These are phyloP conservation scores for Colletotrichum zoysiae DNA, from an alignment of 2,329 filamentous ascomycete species.

Conservation along the genomic window DNA sequence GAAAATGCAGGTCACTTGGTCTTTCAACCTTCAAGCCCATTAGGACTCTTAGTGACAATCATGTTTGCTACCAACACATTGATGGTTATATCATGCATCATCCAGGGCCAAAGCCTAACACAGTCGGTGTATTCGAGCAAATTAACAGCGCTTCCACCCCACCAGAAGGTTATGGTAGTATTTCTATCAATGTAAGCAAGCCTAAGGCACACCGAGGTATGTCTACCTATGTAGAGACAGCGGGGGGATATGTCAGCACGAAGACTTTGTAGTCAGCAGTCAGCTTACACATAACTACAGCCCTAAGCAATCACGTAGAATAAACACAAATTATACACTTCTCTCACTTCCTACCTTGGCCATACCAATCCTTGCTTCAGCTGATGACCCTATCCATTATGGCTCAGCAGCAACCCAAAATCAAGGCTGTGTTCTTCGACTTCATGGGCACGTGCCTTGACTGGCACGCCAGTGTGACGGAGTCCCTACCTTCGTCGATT, in stretches of 20 bases:
- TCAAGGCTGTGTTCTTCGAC: conserved; percentile 67
- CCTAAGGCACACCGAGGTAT: not conserved
- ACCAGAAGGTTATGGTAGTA: not conserved
- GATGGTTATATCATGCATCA: not conserved
- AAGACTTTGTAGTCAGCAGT: too few relatives aligned
- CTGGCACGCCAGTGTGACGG: conserved; percentile 61
- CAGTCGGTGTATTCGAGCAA: not conserved
- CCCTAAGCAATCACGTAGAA: not conserved
- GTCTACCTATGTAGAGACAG: not conserved
- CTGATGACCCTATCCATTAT: not conserved
- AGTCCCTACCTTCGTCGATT: conserved; percentile 52
- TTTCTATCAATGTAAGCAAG: not conserved
- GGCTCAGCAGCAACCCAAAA: not conserved
- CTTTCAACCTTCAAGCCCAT: not conserved
- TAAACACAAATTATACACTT: too few relatives aligned
- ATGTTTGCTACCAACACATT: not conserved
- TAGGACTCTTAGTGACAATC: not conserved
- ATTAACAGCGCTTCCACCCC: not conserved
- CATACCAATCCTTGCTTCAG: too few relatives aligned
- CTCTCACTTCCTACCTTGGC: too few relatives aligned
- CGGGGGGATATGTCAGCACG: too few relatives aligned
- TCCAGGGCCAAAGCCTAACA: not conserved
- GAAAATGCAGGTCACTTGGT: not conserved
- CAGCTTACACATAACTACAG: not conserved
- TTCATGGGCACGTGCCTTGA: conserved; percentile 71